A percentile compares a stretch with the other conserved stretches of the same genome.
phyloP scores from a whole-genome alignment of 805 yeast species.

The Lachancea dasiensis region DNA sequence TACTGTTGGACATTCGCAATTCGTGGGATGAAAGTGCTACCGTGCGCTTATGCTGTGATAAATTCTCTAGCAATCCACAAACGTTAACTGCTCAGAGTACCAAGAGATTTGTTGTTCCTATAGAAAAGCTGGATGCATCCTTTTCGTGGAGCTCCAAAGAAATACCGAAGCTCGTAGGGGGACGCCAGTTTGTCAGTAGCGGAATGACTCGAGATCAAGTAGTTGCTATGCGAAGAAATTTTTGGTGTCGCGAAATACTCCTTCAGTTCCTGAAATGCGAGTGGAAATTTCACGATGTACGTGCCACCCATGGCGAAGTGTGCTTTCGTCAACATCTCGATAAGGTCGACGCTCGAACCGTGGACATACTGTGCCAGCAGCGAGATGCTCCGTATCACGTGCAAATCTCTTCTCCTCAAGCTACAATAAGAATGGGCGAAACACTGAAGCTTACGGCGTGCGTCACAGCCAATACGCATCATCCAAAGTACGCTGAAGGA shows the following conservation, averaged over 20 bases:
- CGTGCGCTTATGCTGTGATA: constrained; percentile 33
- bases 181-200: constrained; percentile 55
- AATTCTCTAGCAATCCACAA: constrained; percentile 19
- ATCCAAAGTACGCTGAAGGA: background rate
- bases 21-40: constrained; percentile 61
- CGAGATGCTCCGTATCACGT: constrained; percentile 16
- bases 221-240: constrained; percentile 49
- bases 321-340: constrained; percentile 25
- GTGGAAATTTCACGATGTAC: constrained; percentile 43
- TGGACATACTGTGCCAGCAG: constrained; percentile 20
- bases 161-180: constrained; percentile 63
- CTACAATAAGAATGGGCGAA: constrained; percentile 14
- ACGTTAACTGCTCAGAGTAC: constrained; percentile 41
- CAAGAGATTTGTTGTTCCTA: constrained; percentile 63
- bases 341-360: constrained; percentile 22
- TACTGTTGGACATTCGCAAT: constrained; percentile 74
- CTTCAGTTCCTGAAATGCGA: constrained; percentile 53
- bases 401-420: constrained; percentile 11
- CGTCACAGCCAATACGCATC: constrained; percentile 5
- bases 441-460: constrained; percentile 11
- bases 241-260: constrained; percentile 76
- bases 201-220: constrained; percentile 53
- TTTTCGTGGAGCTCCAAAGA: constrained; percentile 31
- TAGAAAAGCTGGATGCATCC: constrained; percentile 46
- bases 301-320: constrained; percentile 17